A percentile compares a stretch with the other conserved stretches of the same genome.
Evolutionary conservation across 306 rosid species (phyloP).

Genomic region (Medicago arabica): DNA sequence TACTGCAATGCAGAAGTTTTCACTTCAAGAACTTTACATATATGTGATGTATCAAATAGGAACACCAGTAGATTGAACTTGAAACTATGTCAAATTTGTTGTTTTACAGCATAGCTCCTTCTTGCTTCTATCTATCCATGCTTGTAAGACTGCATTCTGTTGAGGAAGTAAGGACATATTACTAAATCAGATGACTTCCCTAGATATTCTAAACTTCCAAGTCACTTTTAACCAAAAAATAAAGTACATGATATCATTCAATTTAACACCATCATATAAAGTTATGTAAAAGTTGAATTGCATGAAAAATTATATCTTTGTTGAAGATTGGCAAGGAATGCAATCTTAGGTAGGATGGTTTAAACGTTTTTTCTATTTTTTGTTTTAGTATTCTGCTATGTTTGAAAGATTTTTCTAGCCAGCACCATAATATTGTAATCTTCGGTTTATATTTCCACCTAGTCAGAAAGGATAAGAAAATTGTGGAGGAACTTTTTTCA

Average conservation of each 20-base stretch:
- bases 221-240: slow-evolving; percentile 31
- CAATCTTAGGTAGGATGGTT: background rate
- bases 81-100: slow-evolving; percentile 33
- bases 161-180: slow-evolving; percentile 45
- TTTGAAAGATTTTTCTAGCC: background rate
- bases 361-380: slow-evolving; percentile 18
- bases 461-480: slow-evolving; percentile 33
- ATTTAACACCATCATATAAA: slow-evolving; percentile 23
- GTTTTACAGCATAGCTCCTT: slow-evolving; percentile 38
- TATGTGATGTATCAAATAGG: background rate
- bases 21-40: slow-evolving; percentile 36
- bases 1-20: slow-evolving; percentile 25
- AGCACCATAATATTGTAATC: background rate
- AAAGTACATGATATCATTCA: slow-evolving; percentile 24
- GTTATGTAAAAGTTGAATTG: slow-evolving; percentile 29
- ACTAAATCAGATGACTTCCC: slow-evolving; percentile 34
- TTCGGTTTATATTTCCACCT: slow-evolving; percentile 30
- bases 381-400: slow-evolving; percentile 18
- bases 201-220: slow-evolving; percentile 35
- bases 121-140: slow-evolving; percentile 23
- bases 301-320: slow-evolving; percentile 20
- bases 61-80: slow-evolving; percentile 35
- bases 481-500: background rate
- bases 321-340: slow-evolving; percentile 18
- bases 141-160: slow-evolving; percentile 45